Base-by-base conservation (phyloP, 208 protist species). In the Trypanosoma boissoni region DNA sequence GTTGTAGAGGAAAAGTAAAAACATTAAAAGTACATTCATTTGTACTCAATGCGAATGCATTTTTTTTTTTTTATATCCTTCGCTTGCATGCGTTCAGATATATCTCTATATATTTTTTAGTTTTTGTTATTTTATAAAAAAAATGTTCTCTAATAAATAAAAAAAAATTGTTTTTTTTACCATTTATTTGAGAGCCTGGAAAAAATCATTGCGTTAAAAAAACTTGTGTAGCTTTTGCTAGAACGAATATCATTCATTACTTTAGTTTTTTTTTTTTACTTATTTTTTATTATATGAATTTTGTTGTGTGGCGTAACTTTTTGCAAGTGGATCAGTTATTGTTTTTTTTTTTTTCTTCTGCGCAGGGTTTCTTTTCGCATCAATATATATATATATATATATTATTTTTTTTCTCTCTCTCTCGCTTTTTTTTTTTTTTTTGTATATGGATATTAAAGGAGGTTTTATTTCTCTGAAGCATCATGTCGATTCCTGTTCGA, bases 101-200 rank as follows among this genome's bases (percentile, higher is more conserved):
- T 55, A 49, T 26, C 39, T 29, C 20, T 32, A 24, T 43, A 34
- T 14, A 16, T 55, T 4, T 23, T 64, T 48, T 58, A 48, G 34
- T 45, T 23, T 46, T 58, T 21, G 53, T 41, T 28, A 36, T 57
- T 10, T 27, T 36, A 42, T 39, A 55, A 41, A 51, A 10, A 39
- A 44, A n/a, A 42, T 8, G 26, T 36, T 49, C 29, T 4, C n/a
- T n/a, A 21, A n/a, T 39, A 67, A n/a, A 23, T 16, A 44, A 42
- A 59, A 16, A 6, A 34, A 9, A 45, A 58, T 44, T 56, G 51
- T 63, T 42, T 61, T 39, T 60, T 66, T 56, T n/a, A n/a, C n/a
- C n/a, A n/a, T n/a, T n/a, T n/a, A n/a, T n/a, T n/a, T n/a, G n/a
- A n/a, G n/a, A n/a, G n/a, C n/a, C n/a, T n/a, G n/a, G n/a, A n/a